A percentile compares a stretch with the other conserved stretches of the same genome.
phyloP scores from a whole-genome alignment of 495 filamentous ascomycete species.

The Penicillium verhagenii region DNA sequence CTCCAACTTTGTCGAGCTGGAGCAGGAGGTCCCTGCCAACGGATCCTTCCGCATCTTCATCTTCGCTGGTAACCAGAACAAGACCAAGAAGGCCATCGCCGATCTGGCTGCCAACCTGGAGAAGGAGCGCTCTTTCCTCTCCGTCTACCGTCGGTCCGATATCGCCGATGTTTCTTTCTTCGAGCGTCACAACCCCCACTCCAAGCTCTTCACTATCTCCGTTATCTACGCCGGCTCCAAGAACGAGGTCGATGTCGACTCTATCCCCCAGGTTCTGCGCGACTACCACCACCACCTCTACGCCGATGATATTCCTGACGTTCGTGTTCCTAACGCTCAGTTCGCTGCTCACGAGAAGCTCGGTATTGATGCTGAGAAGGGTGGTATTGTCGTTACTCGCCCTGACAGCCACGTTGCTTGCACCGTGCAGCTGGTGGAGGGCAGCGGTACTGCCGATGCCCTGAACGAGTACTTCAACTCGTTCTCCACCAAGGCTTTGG shows the following conservation, averaged over 20 bases:
- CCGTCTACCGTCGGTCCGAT: constrained; percentile 60
- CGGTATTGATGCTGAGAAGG: constrained; percentile 69
- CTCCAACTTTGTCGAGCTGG: constrained; percentile 80
- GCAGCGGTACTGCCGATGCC: constrained; percentile 74
- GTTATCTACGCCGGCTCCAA: constrained; percentile 67
- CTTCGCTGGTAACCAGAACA: constrained; percentile 68
- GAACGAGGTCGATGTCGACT: constrained; percentile 60
- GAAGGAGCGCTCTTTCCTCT: constrained; percentile 67
- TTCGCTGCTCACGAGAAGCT: constrained; percentile 85
- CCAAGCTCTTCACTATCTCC: constrained; percentile 73
- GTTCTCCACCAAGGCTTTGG: constrained; percentile 52
- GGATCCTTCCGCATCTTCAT: constrained; percentile 84
- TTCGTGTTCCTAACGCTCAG: constrained; percentile 61
- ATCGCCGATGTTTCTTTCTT: constrained; percentile 67
- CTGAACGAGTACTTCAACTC: constrained; percentile 78
- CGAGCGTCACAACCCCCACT: constrained; percentile 80
- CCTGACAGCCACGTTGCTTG: constrained; percentile 86
- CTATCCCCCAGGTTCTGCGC: constrained; percentile 64
- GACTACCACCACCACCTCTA: constrained; percentile 83
- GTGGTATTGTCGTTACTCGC: constrained; percentile 76
- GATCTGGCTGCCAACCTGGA: constrained; percentile 66
- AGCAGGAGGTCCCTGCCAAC: constrained; percentile 85
- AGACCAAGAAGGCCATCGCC: constrained; percentile 58
- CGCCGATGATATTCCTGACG: constrained; percentile 79
- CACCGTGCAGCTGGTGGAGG: constrained; percentile 69